These are phyloP conservation scores for Suillus ampliporus DNA, from an alignment of 768 basidiomycete species.

Conservation along the genomic window DNA sequence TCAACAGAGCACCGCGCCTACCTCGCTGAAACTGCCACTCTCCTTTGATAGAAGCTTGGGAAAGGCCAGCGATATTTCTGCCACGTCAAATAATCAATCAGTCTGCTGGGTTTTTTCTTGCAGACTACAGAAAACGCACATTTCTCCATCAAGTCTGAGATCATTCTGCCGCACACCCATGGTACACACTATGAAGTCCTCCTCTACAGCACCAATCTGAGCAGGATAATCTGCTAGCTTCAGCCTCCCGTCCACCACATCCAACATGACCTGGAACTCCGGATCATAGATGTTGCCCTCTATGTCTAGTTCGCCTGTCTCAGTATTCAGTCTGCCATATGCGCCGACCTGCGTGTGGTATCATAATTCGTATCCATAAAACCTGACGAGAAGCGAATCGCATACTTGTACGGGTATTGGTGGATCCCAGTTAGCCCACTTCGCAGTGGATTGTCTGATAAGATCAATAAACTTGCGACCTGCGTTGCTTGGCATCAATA, in stretches of 20 bases:
- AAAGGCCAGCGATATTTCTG: slow-evolving; percentile 18
- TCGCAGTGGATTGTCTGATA: slow-evolving; percentile 29
- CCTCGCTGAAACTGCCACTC: slow-evolving; percentile 30
- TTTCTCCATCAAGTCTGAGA: slow-evolving; percentile 13
- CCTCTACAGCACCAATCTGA: slow-evolving; percentile 15
- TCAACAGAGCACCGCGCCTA: slow-evolving; percentile 35
- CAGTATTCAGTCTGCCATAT: slow-evolving; percentile 31
- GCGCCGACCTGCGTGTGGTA: slow-evolving; percentile 28
- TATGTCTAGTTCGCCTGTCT: slow-evolving; percentile 8
- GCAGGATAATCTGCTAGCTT: slow-evolving; percentile 11
- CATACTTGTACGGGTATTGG: slow-evolving; percentile 31
- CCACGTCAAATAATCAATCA: neutral
- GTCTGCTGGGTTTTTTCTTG: neutral
- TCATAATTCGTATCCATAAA: neutral
- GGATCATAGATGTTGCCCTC: slow-evolving; percentile 37
- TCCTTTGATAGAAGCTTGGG: slow-evolving; percentile 33
- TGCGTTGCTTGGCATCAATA: slow-evolving; percentile 14
- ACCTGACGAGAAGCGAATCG: neutral
- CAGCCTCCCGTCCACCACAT: slow-evolving; percentile 5
- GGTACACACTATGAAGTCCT: slow-evolving; percentile 25
- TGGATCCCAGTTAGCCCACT: slow-evolving; percentile 40
- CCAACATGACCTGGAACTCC: slow-evolving; percentile 12
- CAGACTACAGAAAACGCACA: neutral
- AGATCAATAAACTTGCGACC: slow-evolving; percentile 37
- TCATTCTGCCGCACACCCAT: slow-evolving; percentile 23